Evolutionary conservation across 1,284 basidiomycete species (phyloP).

Genomic region (Mycosarcoma mackinlayi): DNA sequence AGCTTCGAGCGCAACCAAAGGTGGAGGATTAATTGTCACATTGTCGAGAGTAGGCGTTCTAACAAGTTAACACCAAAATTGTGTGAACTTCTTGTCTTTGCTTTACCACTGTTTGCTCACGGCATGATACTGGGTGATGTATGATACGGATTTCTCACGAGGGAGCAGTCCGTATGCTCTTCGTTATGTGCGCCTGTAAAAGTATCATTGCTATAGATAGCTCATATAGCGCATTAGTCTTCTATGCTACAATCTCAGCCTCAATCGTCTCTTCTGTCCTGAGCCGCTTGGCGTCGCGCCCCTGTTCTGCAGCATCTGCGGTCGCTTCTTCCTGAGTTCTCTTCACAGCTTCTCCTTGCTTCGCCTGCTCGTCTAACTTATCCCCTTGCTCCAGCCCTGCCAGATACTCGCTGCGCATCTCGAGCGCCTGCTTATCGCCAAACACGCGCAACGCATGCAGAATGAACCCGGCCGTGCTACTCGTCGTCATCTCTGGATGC

Average conservation of each 20-base stretch:
- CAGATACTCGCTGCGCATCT: constrained; percentile 31
- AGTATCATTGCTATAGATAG: too few relatives aligned
- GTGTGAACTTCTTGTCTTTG: too few relatives aligned
- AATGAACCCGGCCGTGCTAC: constrained; percentile 88
- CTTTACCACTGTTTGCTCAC: too few relatives aligned
- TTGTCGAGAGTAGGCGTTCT: too few relatives aligned
- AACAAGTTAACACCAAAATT: too few relatives aligned
- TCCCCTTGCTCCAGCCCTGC: background rate
- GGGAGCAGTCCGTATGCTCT: too few relatives aligned
- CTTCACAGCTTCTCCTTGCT: constrained; percentile 2
- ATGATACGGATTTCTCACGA: too few relatives aligned
- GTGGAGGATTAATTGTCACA: too few relatives aligned
- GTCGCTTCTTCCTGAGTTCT: constrained; percentile 11
- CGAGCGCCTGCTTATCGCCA: constrained; percentile 39
- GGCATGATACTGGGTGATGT: too few relatives aligned
- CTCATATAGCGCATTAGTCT: too few relatives aligned
- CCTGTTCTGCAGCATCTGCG: constrained; percentile 5
- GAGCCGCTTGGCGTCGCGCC: constrained; percentile 24
- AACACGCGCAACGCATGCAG: constrained; percentile 82
- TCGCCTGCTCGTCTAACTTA: background rate
- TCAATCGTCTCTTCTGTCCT: constrained; percentile 13
- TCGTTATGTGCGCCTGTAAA: too few relatives aligned
- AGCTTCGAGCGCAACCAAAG: too few relatives aligned
- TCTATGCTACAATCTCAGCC: constrained; percentile 1
- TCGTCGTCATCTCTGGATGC: constrained; percentile 93